Evolutionary conservation across 2,329 filamentous ascomycete species (phyloP).

Genomic region (Immersiporthe knoxdaviesiana): DNA sequence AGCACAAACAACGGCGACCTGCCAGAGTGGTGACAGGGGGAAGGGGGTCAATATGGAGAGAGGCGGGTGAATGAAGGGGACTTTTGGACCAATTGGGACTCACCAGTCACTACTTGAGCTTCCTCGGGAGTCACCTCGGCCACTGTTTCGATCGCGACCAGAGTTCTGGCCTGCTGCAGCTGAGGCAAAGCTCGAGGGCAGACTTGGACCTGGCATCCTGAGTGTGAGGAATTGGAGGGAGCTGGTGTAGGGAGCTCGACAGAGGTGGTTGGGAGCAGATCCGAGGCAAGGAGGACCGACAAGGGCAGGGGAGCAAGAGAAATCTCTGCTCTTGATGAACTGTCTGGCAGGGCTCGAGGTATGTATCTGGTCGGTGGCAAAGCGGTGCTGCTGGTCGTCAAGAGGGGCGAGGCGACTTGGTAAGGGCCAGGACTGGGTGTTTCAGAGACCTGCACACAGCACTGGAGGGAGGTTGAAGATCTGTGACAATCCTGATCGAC

Average conservation of each 20-base stretch:
- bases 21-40: not conserved
- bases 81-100: conserved; percentile 43
- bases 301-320: not conserved
- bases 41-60: conserved; percentile 14
- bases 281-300: conserved; percentile 2
- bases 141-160: conserved; percentile 62
- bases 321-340: not conserved
- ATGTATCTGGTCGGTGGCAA: not conserved
- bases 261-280: not conserved
- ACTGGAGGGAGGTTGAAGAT: not conserved
- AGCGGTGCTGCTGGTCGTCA: not conserved
- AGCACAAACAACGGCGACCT: not conserved
- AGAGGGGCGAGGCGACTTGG: not conserved
- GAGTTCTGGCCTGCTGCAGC: conserved; percentile 76
- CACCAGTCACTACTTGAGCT: conserved; percentile 73
- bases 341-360: not conserved
- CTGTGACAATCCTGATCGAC: not conserved
- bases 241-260: conserved; percentile 4
- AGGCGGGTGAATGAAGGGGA: conserved; percentile 10
- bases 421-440: not conserved
- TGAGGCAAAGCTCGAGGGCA: conserved; percentile 83
- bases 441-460: not conserved
- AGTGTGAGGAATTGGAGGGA: conserved; percentile 9
- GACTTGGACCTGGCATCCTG: conserved; percentile 66
- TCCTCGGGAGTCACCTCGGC: conserved; percentile 60